Conservation (phyloP, 768 basidiomycete genomes). For the Boletus huronensis region DNA sequence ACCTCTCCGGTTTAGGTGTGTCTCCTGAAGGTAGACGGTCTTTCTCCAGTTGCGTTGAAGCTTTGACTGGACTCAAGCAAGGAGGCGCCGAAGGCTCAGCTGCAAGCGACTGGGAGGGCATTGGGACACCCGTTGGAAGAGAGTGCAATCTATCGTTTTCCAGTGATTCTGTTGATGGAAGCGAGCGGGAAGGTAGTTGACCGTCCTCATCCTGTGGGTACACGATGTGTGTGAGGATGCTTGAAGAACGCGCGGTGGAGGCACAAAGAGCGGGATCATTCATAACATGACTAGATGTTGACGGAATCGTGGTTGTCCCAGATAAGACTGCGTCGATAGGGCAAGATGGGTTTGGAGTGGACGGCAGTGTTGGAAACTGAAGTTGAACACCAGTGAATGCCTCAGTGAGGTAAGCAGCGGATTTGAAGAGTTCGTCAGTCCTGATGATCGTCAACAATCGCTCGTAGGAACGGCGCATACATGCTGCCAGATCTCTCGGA, state of each 20-base stretch:
- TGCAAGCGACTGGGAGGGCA: neutral
- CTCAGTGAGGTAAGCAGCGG: slow-evolving; percentile 73
- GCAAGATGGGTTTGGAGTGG: slow-evolving; percentile 14
- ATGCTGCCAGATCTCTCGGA: neutral
- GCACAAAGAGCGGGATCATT: neutral
- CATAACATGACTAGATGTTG: neutral
- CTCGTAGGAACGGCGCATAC: neutral
- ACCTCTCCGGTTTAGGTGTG: slow-evolving; percentile 9
- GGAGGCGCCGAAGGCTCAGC: neutral
- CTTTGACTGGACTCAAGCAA: neutral
- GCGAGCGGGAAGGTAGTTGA: neutral
- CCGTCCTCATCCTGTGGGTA: slow-evolving; percentile 8
- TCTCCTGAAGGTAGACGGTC: neutral
- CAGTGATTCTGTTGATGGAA: neutral
- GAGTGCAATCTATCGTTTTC: neutral
- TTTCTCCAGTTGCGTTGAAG: neutral
- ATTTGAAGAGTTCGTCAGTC: slow-evolving; percentile 74
- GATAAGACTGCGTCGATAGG: neutral
- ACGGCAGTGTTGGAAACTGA: slow-evolving; percentile 10
- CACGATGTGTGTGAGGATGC: slow-evolving; percentile 20
- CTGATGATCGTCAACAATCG: slow-evolving; percentile 33
- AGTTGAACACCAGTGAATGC: slow-evolving; percentile 43
- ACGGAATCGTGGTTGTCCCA: neutral
- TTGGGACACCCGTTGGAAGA: neutral
- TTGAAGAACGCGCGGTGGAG: slow-evolving; percentile 20